phyloP scores from a whole-genome alignment of 495 filamentous ascomycete species.

The Ramalina peruviana region DNA sequence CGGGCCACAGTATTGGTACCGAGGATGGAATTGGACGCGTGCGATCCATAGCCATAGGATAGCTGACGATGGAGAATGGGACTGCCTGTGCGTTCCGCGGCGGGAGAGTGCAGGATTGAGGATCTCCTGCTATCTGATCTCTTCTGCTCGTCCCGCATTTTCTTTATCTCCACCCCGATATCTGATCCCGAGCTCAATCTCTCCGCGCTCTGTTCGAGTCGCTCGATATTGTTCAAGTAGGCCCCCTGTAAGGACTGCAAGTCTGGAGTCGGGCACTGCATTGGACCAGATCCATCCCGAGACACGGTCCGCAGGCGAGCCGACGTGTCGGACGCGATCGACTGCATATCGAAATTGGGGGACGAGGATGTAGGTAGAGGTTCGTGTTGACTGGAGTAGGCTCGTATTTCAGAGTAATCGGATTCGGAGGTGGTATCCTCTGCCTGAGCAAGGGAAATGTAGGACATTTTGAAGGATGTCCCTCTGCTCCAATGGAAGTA shows the following conservation, averaged over 20 bases:
- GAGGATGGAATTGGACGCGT: conserved; percentile 47
- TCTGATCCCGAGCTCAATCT: conserved; percentile 60
- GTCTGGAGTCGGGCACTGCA: conserved; percentile 60
- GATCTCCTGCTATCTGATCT: conserved; percentile 46
- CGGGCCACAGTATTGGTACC: conserved; percentile 52
- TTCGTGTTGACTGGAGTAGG: background rate
- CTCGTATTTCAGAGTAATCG: background rate
- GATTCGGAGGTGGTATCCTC: conserved; percentile 30
- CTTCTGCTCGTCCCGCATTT: conserved; percentile 66
- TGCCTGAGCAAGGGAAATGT: conserved; percentile 32
- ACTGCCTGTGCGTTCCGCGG: conserved; percentile 17
- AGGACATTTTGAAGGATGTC: conserved; percentile 25
- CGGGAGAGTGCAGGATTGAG: conserved; percentile 32
- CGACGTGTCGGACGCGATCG: conserved; percentile 30
- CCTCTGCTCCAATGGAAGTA: background rate
- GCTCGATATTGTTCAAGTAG: conserved; percentile 64
- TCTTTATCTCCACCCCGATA: conserved; percentile 69
- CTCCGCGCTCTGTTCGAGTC: conserved; percentile 71
- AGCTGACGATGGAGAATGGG: conserved; percentile 26
- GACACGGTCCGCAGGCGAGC: conserved; percentile 42
- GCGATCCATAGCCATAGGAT: conserved; percentile 37
- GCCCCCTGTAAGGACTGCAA: conserved; percentile 59
- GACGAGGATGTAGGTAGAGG: background rate
- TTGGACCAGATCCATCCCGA: conserved; percentile 43
- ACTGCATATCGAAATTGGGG: background rate